Evolutionary conservation across 345 rosid species (phyloP), one percentile per base, ranked within the genome.

Genomic region (Conringia planisiliqua): DNA sequence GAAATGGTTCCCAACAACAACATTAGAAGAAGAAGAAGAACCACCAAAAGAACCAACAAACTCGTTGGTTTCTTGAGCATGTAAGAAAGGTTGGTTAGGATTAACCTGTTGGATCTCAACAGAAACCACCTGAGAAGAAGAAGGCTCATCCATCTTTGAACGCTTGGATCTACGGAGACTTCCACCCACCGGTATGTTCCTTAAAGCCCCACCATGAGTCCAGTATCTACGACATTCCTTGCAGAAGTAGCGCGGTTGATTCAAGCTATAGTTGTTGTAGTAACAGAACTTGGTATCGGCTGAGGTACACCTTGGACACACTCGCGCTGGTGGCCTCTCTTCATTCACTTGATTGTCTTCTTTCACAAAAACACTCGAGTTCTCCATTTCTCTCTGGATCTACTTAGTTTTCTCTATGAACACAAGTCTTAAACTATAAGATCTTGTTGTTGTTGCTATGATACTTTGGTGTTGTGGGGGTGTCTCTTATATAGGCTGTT

Each of bases 201-300:
- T 77, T 30, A 64, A 30, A 10, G 30, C 13, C 4, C 80, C 77
- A 46, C 80, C 77, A 12, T 77, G 80, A 63, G 80, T 77, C 76
- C 72, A 77, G 4, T 56, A 77, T 22, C 80, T 30, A 40, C 76
- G 76, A 65, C 80, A 77, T 0, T 39, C 50, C 39, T 71, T 77
- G 48, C 80, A 77, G 6, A 36, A 57, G 9, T 71, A 77, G 20
- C 80, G 76, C 0, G 76, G 80, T 10, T 77, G 76, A 36, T 66
- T 26, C 46, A 64, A 0, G 9, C 52, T 70, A 4, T 77, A 64
- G 42, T 76, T 77, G 80, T 77, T 77, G 40, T 57, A 77, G 39
- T 57, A 77, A 24, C 68, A 77, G 0, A 77, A 77, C 12, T 58
- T 77, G 20, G 76, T 77, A 54, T 77, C 65, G 38, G 48, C 48